Conservation (phyloP, 257 asterid genomes). For the Rehmannia glutinosa region DNA sequence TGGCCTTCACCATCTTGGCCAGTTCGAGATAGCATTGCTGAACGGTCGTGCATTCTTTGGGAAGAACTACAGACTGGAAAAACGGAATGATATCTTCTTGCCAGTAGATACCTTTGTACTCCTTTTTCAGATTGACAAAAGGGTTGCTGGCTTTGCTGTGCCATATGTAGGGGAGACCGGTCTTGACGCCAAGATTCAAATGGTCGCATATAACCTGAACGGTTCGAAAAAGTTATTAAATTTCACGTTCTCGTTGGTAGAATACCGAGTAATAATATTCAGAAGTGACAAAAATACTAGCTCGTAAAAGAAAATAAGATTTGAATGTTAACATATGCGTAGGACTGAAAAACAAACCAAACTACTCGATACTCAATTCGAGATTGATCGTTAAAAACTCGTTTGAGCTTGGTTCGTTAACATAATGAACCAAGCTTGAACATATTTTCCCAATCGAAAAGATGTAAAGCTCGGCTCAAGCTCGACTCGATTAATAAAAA, state of each 20-base stretch:
- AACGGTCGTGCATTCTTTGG: constrained; percentile 64
- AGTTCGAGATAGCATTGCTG: constrained; percentile 68
- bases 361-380: too few relatives aligned
- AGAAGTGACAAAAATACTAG: too few relatives aligned
- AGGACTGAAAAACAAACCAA: too few relatives aligned
- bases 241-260: background rate
- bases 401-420: too few relatives aligned
- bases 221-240: background rate
- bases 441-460: too few relatives aligned
- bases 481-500: too few relatives aligned
- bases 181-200: constrained; percentile 60
- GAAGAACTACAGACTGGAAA: constrained; percentile 41
- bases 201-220: constrained; percentile 77
- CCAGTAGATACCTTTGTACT: constrained; percentile 82
- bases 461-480: too few relatives aligned
- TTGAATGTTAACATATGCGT: too few relatives aligned
- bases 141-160: constrained; percentile 94
- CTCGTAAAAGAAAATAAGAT: background rate
- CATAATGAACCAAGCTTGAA: too few relatives aligned
- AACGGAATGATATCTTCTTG: constrained; percentile 78
- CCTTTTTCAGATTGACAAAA: constrained; percentile 71
- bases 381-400: too few relatives aligned
- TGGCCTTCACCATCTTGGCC: constrained; percentile 56
- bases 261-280: background rate
- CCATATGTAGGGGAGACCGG: constrained; percentile 83